phyloP scores from a whole-genome alignment of 139 green algal species.

The Chlamydomonas incerta region DNA sequence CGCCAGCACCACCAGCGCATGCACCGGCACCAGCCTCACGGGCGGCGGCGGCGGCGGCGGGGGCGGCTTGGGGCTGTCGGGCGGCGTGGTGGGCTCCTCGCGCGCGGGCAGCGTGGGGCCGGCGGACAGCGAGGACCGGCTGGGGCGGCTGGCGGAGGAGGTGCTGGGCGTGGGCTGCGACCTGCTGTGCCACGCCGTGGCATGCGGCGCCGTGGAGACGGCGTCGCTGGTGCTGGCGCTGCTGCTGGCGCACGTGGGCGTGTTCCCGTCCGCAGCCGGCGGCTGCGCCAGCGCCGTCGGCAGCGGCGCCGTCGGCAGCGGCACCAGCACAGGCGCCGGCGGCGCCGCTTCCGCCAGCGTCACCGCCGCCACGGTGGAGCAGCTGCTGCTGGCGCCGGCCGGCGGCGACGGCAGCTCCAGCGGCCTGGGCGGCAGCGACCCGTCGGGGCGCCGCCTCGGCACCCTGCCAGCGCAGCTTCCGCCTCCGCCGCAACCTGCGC shows the following conservation, averaged over 20 bases:
- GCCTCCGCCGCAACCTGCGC: too few species aligned
- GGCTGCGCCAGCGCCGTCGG: not conserved
- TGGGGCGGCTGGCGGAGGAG: not conserved
- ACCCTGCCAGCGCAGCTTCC: too few species aligned
- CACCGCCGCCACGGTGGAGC: not conserved
- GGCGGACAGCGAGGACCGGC: not conserved
- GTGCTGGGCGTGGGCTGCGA: slow-evolving; percentile 2
- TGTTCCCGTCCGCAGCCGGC: not conserved
- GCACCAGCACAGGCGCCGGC: not conserved
- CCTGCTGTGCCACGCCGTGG: not conserved
- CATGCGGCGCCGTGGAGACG: not conserved
- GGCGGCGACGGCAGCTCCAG: too few species aligned
- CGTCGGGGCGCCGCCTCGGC: too few species aligned
- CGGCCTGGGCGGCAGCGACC: too few species aligned
- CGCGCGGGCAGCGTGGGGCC: not conserved
- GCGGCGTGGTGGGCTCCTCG: too few species aligned
- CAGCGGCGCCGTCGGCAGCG: not conserved
- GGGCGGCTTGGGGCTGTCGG: too few species aligned
- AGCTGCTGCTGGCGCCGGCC: too few species aligned
- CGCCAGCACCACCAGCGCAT: too few species aligned
- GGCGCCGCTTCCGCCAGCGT: not conserved
- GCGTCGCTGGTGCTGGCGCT: not conserved
- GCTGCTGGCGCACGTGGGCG: not conserved
- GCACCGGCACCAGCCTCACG: too few species aligned
- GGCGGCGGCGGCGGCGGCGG: too few species aligned